Evolutionary conservation across 768 basidiomycete genomes (phyloP), one percentile per base, ranked within the genome.

Genomic region (Rhizopogon roseolus): DNA sequence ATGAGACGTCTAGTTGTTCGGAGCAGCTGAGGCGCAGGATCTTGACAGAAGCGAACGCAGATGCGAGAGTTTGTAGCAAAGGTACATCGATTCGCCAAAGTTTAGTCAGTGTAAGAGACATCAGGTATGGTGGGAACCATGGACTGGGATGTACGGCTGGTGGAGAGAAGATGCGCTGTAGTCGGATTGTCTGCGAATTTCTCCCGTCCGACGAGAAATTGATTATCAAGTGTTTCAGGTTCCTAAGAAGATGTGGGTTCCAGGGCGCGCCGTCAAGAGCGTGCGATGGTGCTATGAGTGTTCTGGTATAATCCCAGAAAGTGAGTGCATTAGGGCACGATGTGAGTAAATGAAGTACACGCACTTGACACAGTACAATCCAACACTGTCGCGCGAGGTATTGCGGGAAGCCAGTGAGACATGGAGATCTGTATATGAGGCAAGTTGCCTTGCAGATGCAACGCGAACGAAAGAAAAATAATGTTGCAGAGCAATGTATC

Each of bases 11-110:
- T 42, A 88, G 70, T 38, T 82, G 75, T 56, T 85, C 83, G 5
- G 80, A 77, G 54, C 80, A 81, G 60, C 80, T 82, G 45, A 88
- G 70, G 56, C 80, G 72, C 11, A 89, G 76, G 48, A 73, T 67
- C 2, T 55, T 52, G 41, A 89, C 66, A 27, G 57, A 62, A 36
- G 79, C 76, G 49, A 86, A 81, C 2, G 65, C 65, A 14, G 57
- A 59, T 1, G 81, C 73, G 36, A 88, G 70, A n/a, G 71, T 55
- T 6, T 59, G 56, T 27, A 90, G 72, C 41, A 87, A 62, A 11
- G 67, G 59, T 17, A 66, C 54, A 57, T 84, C 83, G 38, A 89
- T 79, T 27, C 76, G 76, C 56, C 85, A 81, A n/a, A 90, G 65
- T 22, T 66, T 71, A 2, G 76, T 77, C 36, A 89, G 68, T 7